A percentile compares a stretch with the other conserved stretches of the same genome.
phyloP scores from a whole-genome alignment of 495 filamentous ascomycete species.

The Patellaria atrata region DNA sequence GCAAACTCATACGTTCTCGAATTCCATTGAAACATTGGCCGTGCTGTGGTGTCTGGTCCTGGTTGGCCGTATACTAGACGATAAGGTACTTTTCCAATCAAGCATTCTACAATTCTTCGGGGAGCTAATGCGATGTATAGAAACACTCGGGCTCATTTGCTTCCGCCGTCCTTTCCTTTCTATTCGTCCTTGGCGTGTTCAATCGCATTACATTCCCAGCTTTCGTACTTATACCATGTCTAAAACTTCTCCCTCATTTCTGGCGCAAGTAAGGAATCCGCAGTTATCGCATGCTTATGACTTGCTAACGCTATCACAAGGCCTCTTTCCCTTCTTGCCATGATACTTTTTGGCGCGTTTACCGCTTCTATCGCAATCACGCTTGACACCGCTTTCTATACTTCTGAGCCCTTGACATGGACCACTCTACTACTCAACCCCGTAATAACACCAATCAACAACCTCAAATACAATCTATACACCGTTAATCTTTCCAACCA shows the following conservation, averaged over 20 bases:
- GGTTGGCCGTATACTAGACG: slow-evolving; percentile 65
- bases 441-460: slow-evolving; percentile 80
- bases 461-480: slow-evolving; percentile 71
- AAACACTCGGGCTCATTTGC: slow-evolving; percentile 61
- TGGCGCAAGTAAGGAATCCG: slow-evolving; percentile 47
- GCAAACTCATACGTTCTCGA: slow-evolving; percentile 97
- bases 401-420: slow-evolving; percentile 39
- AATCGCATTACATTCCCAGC: slow-evolving; percentile 96
- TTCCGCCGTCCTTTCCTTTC: slow-evolving; percentile 59
- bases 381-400: slow-evolving; percentile 73
- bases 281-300: background rate
- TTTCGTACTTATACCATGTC: slow-evolving; percentile 65
- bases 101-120: background rate
- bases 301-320: slow-evolving; percentile 29
- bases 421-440: slow-evolving; percentile 39
- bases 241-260: slow-evolving; percentile 76
- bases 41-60: slow-evolving; percentile 86
- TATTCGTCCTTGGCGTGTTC: slow-evolving; percentile 75
- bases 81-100: slow-evolving; percentile 41
- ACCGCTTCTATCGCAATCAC: slow-evolving; percentile 59
- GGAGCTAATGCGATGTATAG: slow-evolving; percentile 27
- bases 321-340: slow-evolving; percentile 49
- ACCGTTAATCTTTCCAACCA: slow-evolving; percentile 70
- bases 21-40: slow-evolving; percentile 83
- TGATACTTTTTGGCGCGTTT: slow-evolving; percentile 42